Evolutionary conservation across 345 rosid species (phyloP).

Genomic region (Pistacia atlantica): DNA sequence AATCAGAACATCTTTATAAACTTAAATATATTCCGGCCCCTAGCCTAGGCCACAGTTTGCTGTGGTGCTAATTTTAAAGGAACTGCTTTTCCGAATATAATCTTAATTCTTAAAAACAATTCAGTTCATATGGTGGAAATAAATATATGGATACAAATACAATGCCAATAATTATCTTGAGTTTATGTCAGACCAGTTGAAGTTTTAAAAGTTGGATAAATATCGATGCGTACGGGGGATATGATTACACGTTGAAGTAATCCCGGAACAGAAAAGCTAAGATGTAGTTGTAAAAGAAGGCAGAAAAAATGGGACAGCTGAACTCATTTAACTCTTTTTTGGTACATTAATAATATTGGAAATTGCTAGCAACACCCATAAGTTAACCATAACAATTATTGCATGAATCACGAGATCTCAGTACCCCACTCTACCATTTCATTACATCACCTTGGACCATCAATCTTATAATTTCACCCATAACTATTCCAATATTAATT

Average conservation of each 20-base stretch:
- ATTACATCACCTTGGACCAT: neutral
- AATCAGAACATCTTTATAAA: too few relatives aligned
- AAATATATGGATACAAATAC: too few relatives aligned
- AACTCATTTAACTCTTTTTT: too few relatives aligned
- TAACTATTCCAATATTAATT: neutral
- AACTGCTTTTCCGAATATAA: too few relatives aligned
- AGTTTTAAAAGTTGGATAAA: neutral
- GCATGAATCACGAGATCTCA: neutral
- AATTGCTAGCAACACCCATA: neutral
- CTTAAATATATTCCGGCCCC: too few relatives aligned
- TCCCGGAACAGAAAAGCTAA: neutral
- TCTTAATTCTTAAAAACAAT: too few relatives aligned
- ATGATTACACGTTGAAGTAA: constrained; percentile 1
- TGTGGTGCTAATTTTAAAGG: too few relatives aligned
- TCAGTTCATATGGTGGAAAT: too few relatives aligned
- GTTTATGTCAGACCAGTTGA: too few relatives aligned
- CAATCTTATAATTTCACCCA: neutral
- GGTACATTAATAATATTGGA: neutral
- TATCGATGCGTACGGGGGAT: neutral
- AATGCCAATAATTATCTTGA: too few relatives aligned
- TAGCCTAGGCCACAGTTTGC: too few relatives aligned
- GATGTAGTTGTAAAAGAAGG: neutral
- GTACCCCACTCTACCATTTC: neutral
- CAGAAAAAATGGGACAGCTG: neutral
- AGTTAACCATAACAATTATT: constrained; percentile 3